Evolutionary conservation across 352 stramenopile species (phyloP), one percentile per base, ranked within the genome.

Genomic region (Pythium dissimile): DNA sequence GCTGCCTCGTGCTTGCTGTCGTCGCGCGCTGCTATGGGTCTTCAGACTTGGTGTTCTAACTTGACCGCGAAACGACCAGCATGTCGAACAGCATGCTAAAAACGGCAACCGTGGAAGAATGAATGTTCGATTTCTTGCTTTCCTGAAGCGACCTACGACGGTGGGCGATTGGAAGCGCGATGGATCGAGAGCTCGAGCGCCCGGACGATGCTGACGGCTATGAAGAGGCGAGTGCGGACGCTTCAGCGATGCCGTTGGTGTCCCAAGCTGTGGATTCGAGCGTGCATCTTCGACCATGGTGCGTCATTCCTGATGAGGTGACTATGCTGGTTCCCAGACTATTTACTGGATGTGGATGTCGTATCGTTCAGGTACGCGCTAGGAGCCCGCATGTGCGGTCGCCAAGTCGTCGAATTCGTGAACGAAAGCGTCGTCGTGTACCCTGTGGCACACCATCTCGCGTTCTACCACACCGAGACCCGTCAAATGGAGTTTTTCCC

Each of bases 401-500:
- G 62, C 2, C 62, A 70, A 42, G 30, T 65, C 8, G 69, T 91
- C 9, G 77, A 88, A 37, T 90, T 90, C 46, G 53, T 80, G 10
- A 72, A 48, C 31, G 84, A 93, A 23, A 69, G 48, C 18, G 50
- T 71, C 5, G 68, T 90, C 6, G 73, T 88, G 41, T 91, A 89
- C 38, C 80, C 84, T 0, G 78, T 77, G 1, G 84, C 70, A 0
- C 77, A 92, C 38, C 80, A 92, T 49, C 63, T 92, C 28, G 66
- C 46, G 2, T 55, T 91, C 13, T 85, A 84, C 59, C 73, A 92
- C 45, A 59, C 83, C 0, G 84, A 90, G 39, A 75, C 24, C 16
- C 68, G 65, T 5, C 35, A 24, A 5, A 92, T 94, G 81, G 81
- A 89, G 24, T 94, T 93, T 30, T 65, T 94, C 20, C 73, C 91